Base-by-base conservation (phyloP, 2,329 filamentous ascomycete species). In the Aspergillus sp. region DNA sequence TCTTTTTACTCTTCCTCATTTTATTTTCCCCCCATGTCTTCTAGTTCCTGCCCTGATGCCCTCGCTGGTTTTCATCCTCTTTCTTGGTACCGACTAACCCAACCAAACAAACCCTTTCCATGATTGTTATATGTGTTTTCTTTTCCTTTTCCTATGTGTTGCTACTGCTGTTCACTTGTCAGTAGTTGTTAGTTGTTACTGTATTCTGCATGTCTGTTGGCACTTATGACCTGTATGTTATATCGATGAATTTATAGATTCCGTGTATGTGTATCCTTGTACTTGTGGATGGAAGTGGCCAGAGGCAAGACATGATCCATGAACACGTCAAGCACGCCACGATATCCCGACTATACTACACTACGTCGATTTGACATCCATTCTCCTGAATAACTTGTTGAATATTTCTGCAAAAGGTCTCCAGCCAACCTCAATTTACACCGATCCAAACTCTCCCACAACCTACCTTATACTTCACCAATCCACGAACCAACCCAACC, bases 11-110 rank as follows among this genome's bases (percentile, higher is more conserved):
- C 23, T 19, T 39, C 45, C 45, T 46, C 45, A 43, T 49, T 41
- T 37, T 49, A n/a, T 49, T 52, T 9, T 44, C 43, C 25, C 33
- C n/a, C n/a, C n/a, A n/a, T n/a, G 53, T 45, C 32, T 19, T 19
- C 17, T 38, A 22, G 45, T 46, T 51, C 33, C 35, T 10, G n/a
- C 19, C 19, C 35, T 15, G 25, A 30, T 30, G 25, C 19, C 35
- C 15, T 38, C 19, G n/a, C 35, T 19, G 19, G 35, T 38, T 42
- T 45, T 49, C 35, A 12, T 42, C 48, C 42, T 46, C 10, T 42
- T 42, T 42, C 20, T 38, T 32, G 39, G 41, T 35, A 20, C 19
- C 3, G 25, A 27, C 7, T 10, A 10, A 10, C 25, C 25, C 25
- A 27, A 27, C 43, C 19, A 44, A 44, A 12, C 15, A 15, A 32